phyloP scores from a whole-genome alignment of 257 asterid genomes.

The Solanum rostratum region DNA sequence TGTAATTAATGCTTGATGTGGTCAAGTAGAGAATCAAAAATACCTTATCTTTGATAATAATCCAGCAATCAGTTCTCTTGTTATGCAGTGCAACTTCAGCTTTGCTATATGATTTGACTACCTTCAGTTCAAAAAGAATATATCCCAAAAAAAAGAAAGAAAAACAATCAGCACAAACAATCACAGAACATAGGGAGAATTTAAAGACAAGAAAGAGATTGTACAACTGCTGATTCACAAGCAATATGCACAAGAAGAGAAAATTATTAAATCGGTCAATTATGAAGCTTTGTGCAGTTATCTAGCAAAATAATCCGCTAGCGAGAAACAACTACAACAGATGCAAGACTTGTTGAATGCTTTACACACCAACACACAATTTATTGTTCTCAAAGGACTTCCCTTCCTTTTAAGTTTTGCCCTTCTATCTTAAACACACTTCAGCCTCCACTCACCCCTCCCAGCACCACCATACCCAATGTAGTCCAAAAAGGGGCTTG shows the following conservation, averaged over 20 bases:
- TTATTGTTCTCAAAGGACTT: background rate
- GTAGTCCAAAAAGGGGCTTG: too few relatives aligned
- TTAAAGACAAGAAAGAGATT: background rate
- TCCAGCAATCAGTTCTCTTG: constrained; percentile 90
- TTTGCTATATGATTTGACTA: constrained; percentile 44
- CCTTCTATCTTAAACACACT: background rate
- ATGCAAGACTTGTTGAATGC: background rate
- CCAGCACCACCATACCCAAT: too few relatives aligned
- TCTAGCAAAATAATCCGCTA: background rate
- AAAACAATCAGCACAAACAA: background rate
- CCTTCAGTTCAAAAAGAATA: constrained; percentile 19
- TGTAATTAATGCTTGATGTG: background rate
- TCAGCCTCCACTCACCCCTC: background rate
- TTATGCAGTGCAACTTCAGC: constrained; percentile 67
- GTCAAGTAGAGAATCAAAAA: background rate
- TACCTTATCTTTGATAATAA: constrained; percentile 90
- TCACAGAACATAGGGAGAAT: background rate
- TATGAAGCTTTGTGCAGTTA: background rate
- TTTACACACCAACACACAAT: background rate
- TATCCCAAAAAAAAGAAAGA: background rate
- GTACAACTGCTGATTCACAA: background rate
- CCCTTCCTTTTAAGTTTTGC: background rate
- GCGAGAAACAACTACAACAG: too few relatives aligned
- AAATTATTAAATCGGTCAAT: background rate
- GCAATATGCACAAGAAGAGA: background rate